Evolutionary conservation across 2,329 filamentous ascomycete genomes (phyloP).

Genomic region (Conoideocrella luteorostrata): DNA sequence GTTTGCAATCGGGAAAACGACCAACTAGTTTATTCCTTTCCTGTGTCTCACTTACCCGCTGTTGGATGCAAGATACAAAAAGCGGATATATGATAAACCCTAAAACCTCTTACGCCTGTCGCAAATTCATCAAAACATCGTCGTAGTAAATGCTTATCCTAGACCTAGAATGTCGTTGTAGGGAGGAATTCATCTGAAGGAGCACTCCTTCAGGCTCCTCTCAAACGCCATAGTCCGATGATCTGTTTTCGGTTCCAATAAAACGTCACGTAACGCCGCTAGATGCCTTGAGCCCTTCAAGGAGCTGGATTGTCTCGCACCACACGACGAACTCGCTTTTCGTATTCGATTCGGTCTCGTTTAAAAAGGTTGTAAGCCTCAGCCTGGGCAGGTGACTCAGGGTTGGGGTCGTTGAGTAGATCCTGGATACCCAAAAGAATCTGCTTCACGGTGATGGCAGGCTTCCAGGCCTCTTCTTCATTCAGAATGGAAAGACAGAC

Average conservation of each 20-base stretch:
- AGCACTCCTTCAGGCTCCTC: constrained; percentile 14
- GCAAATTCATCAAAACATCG: constrained; percentile 16
- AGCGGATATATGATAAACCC: not conserved
- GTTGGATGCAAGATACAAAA: constrained; percentile 1
- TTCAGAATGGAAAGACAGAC: constrained; percentile 96
- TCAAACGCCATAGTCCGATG: constrained; percentile 25
- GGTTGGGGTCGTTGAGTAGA: constrained; percentile 91
- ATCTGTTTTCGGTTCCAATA: constrained; percentile 14
- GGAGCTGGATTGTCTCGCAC: constrained; percentile 85
- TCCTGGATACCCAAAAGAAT: constrained; percentile 95
- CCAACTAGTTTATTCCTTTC: not conserved
- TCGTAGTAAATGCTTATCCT: constrained; percentile 9
- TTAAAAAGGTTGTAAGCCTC: constrained; percentile 97
- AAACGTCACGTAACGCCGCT: not conserved
- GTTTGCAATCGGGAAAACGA: too few relatives aligned
- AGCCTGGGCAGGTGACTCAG: constrained; percentile 91
- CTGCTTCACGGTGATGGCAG: constrained; percentile 96
- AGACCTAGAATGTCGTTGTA: not conserved
- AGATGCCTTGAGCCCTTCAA: constrained; percentile 28
- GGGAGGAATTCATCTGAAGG: constrained; percentile 21
- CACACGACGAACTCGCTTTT: constrained; percentile 77
- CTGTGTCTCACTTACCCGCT: not conserved
- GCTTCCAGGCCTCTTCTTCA: constrained; percentile 98
- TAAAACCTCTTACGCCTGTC: constrained; percentile 7
- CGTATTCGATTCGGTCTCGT: constrained; percentile 80